Percentiles rank a stretch among this genome's conserved stretches.
Evolutionary conservation across 1,284 basidiomycete genomes (phyloP).

Genomic region (Grifola frondosa): DNA sequence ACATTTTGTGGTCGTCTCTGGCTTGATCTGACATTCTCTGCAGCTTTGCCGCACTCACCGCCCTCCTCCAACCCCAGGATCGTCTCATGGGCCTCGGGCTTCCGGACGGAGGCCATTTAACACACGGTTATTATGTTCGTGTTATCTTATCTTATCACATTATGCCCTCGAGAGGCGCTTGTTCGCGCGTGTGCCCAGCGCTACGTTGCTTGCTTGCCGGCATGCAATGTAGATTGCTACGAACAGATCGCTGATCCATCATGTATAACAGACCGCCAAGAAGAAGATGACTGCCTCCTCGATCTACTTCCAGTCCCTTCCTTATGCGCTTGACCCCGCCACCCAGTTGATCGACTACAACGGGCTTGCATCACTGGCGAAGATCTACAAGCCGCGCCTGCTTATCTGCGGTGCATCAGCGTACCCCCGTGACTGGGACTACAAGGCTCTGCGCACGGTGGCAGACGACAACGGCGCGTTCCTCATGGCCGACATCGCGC

Average conservation of each 20-base stretch:
- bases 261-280: constrained; percentile 81
- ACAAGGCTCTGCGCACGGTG: constrained; percentile 77
- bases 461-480: constrained; percentile 90
- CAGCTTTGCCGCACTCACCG: constrained; percentile 97
- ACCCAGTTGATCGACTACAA: constrained; percentile 94
- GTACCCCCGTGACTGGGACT: constrained; percentile 99
- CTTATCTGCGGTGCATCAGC: constrained; percentile 98
- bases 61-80: constrained; percentile 96
- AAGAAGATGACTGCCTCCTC: constrained; percentile 99
- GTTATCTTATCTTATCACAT: constrained; percentile 32
- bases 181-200: not conserved
- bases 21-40: constrained; percentile 1
- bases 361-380: constrained; percentile 82
- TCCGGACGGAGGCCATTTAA: constrained; percentile 97
- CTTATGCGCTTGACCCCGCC: constrained; percentile 85
- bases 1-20: not conserved
- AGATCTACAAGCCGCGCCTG: constrained; percentile 95
- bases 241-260: constrained; percentile 1
- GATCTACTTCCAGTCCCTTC: constrained; percentile 99
- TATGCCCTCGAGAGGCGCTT: not conserved
- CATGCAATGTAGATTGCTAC: too few species aligned
- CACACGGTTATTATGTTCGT: constrained; percentile 93
- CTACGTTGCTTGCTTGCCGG: not conserved
- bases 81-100: constrained; percentile 99
- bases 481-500: constrained; percentile 96